Conservation (phyloP, 2,329 filamentous ascomycete genomes). For the Chrysosphaeria jannelii region DNA sequence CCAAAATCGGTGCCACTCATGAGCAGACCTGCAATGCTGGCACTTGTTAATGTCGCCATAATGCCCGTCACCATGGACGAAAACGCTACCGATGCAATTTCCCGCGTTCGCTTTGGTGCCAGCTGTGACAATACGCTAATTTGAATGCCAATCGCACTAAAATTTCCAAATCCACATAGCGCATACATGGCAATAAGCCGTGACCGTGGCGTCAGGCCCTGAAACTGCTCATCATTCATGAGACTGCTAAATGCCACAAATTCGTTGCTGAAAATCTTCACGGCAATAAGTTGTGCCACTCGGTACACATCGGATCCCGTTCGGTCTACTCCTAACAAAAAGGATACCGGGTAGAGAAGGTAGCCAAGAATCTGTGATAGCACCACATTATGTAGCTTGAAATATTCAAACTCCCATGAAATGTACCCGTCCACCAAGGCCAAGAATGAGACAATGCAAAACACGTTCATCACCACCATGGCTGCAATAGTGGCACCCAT, state of each 20-base stretch:
- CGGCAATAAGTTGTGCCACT: conserved; percentile 45
- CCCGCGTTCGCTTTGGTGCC: conserved; percentile 39
- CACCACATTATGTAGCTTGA: conserved; percentile 37
- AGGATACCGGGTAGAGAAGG: conserved; percentile 46
- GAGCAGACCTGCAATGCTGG: conserved; percentile 48
- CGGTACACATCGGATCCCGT: conserved; percentile 32
- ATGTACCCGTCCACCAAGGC: conserved; percentile 46
- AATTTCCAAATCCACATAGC: conserved; percentile 62
- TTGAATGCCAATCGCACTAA: conserved; percentile 65
- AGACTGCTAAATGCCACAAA: conserved; percentile 31
- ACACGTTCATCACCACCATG: conserved; percentile 51
- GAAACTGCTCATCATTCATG: conserved; percentile 19
- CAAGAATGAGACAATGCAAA: conserved; percentile 57
- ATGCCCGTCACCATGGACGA: conserved; percentile 54
- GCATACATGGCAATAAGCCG: conserved; percentile 64
- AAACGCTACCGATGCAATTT: conserved; percentile 45
- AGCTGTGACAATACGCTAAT: conserved; percentile 69
- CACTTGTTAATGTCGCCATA: conserved; percentile 49
- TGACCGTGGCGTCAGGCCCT: conserved; percentile 33
- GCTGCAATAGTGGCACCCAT: conserved; percentile 63
- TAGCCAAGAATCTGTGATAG: conserved; percentile 52
- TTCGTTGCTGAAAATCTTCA: conserved; percentile 70
- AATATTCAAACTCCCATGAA: conserved; percentile 61
- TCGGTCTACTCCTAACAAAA: conserved; percentile 45
- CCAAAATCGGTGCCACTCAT: conserved; percentile 14